phyloP scores from a whole-genome alignment of 768 basidiomycete species.

The Lactarius tabidus region DNA sequence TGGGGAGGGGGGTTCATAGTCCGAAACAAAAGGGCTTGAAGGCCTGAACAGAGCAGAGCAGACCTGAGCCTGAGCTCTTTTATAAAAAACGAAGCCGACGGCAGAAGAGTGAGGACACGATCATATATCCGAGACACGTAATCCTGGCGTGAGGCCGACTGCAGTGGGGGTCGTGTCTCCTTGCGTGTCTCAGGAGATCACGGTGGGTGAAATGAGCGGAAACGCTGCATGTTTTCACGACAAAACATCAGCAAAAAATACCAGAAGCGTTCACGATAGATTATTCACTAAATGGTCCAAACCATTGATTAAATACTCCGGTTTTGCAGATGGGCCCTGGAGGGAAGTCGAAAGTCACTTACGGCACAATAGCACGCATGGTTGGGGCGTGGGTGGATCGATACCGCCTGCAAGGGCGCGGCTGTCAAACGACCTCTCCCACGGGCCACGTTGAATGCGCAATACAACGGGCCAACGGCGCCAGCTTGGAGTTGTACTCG shows the following conservation, averaged over 20 bases:
- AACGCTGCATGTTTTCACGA: conserved; percentile 1
- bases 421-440: too few species aligned
- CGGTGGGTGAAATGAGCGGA: conserved; percentile 1
- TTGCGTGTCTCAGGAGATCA: conserved; percentile 15
- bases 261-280: background rate
- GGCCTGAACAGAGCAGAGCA: conserved; percentile 10
- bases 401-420: too few species aligned
- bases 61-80: conserved; percentile 8
- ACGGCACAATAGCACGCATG: conserved; percentile 1
- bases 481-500: too few species aligned
- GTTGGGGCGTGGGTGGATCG: conserved; percentile 1
- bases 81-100: conserved; percentile 8
- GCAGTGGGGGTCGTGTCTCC: too few species aligned
- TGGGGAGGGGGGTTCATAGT: conserved; percentile 48
- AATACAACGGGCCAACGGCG: too few species aligned
- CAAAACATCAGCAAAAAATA: background rate
- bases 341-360: background rate
- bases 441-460: too few species aligned
- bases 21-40: too few species aligned
- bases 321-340: background rate
- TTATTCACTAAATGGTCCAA: background rate
- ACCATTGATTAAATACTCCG: background rate
- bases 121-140: conserved; percentile 21
- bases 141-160: conserved; percentile 13
- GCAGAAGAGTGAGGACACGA: conserved; percentile 8